Base-by-base conservation (phyloP, 1,284 basidiomycete genomes). In the Cryptococcus sp. region DNA sequence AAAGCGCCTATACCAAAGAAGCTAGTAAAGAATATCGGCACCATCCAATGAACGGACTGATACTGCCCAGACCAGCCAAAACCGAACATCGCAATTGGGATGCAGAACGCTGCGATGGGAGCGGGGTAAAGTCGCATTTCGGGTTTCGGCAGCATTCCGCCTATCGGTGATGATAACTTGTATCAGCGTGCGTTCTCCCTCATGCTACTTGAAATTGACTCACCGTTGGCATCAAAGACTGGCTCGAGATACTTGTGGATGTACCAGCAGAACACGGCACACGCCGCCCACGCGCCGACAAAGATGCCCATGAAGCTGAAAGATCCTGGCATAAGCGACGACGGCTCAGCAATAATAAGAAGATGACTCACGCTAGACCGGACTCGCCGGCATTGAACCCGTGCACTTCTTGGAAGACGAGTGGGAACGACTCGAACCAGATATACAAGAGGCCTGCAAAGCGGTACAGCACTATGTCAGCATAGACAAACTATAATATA, bases 361-460 rank as follows among this genome's bases (percentile, higher is more conserved):
- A 47, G 39, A 17, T 49, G 17, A 52, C 54, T 55, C 37, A 56
- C 55, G 60, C 63, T 3, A 58, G 49, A 41, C 62, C 62, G 10
- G 39, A 47, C 43, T 61, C 51, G 8, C 56, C 59, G 22, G 58
- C 45, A 40, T 55, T 58, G 54, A 61, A 64, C 3, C 63, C 63
- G 46, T 62, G 57, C 23, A 61, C 65, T 38, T 62, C 50, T 6
- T 46, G 54, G 45, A 66, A 74, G 38, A 73, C 69, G 38, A 72
- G 52, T 1, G 72, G 72, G 65, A 72, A 74, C 5, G 55, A 59
- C 52, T 70, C 68, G 52, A 70, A 70, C 61, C 67, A 70, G 34
- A 57, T 57, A 16, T 57, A 57, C 10, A 57, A 26, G 13, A 57
- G 50, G 17, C 55, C 55, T 56, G 48, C 17, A 20, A 19, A 41